Base-by-base conservation (phyloP, 305 asterid genomes). In the Coffea humblotiana region DNA sequence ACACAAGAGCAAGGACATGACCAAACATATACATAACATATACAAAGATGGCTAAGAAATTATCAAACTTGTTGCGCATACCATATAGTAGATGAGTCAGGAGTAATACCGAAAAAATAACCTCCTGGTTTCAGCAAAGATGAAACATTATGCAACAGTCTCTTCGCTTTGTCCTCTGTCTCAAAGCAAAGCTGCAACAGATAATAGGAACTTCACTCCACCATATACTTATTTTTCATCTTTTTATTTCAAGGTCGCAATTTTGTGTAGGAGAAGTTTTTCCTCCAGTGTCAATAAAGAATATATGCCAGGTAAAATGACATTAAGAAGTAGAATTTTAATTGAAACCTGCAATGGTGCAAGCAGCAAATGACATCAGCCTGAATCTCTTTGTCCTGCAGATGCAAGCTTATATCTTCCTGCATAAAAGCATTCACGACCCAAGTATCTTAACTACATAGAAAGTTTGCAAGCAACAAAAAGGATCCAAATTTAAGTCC, bases 41-140 rank as follows among this genome's bases (percentile, higher is more conserved):
- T 4, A 2, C 37, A 54, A 49, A 54, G 21, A 70, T 45, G 14
- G 10, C 15, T 47, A 78, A 47, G 65, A 37, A 61, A 2, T 13
- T 56, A 23, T 56, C 25, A 15, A 80, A 82, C 78, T 81, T 58
- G 77, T 80, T 64, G 80, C 29, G 60, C 92, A 77, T 91, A 95
- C 99, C 99, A 95, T 90, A 95, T 93, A 80, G 99, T 92, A 85
- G 99, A 94, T 79, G 99, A 95, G 88, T 95, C 99, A 67, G 98
- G 96, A 86, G 97, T 91, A 78, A 95, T 89, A 86, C 99, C 99
- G 82, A 95, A 84, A 92, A 95, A 94, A 86, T 90, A 95, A 81
- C 98, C 99, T 79, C 99, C 99, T 14, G 97, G 98, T 88, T 89
- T 93, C 90, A 95, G 88, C 90, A 95, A 89, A 81, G 93, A 85